These are phyloP conservation scores for Candida gigantensis DNA, from an alignment of 1,139 yeast genomes.

Conservation along the genomic window DNA sequence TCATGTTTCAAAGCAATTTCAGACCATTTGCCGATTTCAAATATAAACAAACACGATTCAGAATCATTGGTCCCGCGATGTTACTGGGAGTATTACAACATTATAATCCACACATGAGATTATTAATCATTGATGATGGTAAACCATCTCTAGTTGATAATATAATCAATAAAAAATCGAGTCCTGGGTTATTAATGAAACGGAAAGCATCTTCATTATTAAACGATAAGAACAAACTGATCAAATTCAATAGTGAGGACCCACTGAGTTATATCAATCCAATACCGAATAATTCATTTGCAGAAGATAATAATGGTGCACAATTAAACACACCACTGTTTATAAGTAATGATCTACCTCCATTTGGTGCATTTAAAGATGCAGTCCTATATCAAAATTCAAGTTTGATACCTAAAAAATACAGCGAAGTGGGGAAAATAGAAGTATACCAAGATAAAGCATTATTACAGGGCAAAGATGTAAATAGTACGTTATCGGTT, in stretches of 20 bases:
- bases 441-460: constrained; percentile 36
- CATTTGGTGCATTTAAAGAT: constrained; percentile 42
- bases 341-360: constrained; percentile 39
- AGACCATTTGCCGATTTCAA: constrained; percentile 45
- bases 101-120: constrained; percentile 37
- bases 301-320: constrained; percentile 6
- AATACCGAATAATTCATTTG: constrained; percentile 24
- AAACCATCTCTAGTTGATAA: constrained; percentile 41
- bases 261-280: constrained; percentile 29
- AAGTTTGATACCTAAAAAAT: constrained; percentile 34
- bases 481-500: constrained; percentile 34
- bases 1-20: constrained; percentile 38
- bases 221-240: constrained; percentile 1
- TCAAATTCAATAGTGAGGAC: constrained; percentile 12
- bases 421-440: constrained; percentile 34
- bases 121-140: constrained; percentile 35
- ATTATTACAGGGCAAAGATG: constrained; percentile 10
- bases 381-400: constrained; percentile 22
- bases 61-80: constrained; percentile 41
- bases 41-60: constrained; percentile 39
- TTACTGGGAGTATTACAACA: constrained; percentile 29
- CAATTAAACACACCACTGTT: constrained; percentile 14
- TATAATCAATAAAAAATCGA: constrained; percentile 32
- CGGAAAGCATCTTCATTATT: constrained; percentile 8
- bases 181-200: constrained; percentile 29